Evolutionary conservation across 2,329 filamentous ascomycete species (phyloP).

Genomic region (Phaeosphaeria sp.): DNA sequence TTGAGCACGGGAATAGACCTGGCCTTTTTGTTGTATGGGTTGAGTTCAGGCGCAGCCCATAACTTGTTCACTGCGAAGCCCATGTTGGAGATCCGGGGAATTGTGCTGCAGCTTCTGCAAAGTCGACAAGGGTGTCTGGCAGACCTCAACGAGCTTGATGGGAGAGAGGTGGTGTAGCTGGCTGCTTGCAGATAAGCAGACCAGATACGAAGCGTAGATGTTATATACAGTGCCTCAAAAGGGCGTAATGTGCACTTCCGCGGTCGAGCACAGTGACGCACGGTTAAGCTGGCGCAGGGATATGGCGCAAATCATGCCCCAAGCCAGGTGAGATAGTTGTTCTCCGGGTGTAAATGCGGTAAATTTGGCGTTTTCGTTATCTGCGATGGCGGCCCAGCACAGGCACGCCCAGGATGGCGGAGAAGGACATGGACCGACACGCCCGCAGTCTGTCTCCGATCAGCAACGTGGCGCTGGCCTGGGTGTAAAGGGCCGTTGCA

Average conservation of each 20-base stretch:
- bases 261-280: constrained; percentile 40
- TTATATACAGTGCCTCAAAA: constrained; percentile 34
- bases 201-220: constrained; percentile 19
- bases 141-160: constrained; percentile 11
- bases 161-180: constrained; percentile 4
- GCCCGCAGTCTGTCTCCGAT: constrained; percentile 21
- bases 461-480: constrained; percentile 22
- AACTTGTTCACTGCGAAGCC: constrained; percentile 43
- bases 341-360: constrained; percentile 24
- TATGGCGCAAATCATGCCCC: constrained; percentile 23
- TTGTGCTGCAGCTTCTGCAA: constrained; percentile 10
- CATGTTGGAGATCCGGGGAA: constrained; percentile 28
- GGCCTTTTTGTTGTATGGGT: constrained; percentile 84
- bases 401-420: constrained; percentile 16
- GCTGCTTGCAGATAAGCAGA: constrained; percentile 21
- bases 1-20: constrained; percentile 81
- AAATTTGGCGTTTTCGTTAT: constrained; percentile 36
- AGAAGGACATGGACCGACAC: constrained; percentile 22
- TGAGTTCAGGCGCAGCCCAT: constrained; percentile 70
- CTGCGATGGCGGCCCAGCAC: constrained; percentile 20
- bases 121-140: constrained; percentile 9
- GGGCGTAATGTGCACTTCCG: constrained; percentile 38
- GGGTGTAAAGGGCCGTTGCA: constrained; percentile 10
- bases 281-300: constrained; percentile 26
- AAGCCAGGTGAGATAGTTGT: constrained; percentile 31